phyloP scores from a whole-genome alignment of 2,329 filamentous ascomycete genomes.

The Paraphoma chrysanthemicola region DNA sequence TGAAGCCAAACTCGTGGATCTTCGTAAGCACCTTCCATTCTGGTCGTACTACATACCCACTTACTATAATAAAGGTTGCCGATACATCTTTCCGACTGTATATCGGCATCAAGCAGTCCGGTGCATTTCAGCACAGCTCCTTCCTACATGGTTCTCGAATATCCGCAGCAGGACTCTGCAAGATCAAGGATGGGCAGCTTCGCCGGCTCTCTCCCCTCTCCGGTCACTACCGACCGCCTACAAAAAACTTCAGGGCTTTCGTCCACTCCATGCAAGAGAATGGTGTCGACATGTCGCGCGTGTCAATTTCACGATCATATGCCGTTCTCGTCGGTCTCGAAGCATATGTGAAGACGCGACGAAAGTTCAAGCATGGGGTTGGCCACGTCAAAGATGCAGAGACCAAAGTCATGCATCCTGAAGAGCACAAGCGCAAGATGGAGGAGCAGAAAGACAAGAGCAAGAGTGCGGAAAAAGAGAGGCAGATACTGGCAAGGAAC shows the following conservation, averaged over 20 bases:
- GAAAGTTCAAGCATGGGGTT: constrained; percentile 64
- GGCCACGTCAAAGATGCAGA: constrained; percentile 61
- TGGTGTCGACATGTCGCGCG: constrained; percentile 79
- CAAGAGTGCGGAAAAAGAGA: constrained; percentile 66
- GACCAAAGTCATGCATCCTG: constrained; percentile 68
- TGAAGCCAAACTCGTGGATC: constrained; percentile 91
- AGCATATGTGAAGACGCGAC: constrained; percentile 74
- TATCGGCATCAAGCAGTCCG: constrained; percentile 87
- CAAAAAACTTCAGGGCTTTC: constrained; percentile 83
- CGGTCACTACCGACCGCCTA: constrained; percentile 86
- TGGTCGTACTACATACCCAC: neutral
- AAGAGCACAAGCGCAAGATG: constrained; percentile 58
- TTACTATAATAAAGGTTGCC: constrained; percentile 57
- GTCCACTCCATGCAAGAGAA: constrained; percentile 73
- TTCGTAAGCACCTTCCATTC: constrained; percentile 62
- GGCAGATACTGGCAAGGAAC: constrained; percentile 56
- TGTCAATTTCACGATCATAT: constrained; percentile 82
- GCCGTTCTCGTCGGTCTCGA: constrained; percentile 83
- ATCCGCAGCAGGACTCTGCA: constrained; percentile 82
- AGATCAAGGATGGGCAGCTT: constrained; percentile 82
- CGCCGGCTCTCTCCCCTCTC: constrained; percentile 70
- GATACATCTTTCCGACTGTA: constrained; percentile 87
- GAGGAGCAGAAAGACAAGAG: constrained; percentile 64
- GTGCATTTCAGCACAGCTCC: constrained; percentile 88
- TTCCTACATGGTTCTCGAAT: constrained; percentile 86